Conservation (phyloP, 805 yeast genomes). For the Vanderwaltozyma polyspora region DNA sequence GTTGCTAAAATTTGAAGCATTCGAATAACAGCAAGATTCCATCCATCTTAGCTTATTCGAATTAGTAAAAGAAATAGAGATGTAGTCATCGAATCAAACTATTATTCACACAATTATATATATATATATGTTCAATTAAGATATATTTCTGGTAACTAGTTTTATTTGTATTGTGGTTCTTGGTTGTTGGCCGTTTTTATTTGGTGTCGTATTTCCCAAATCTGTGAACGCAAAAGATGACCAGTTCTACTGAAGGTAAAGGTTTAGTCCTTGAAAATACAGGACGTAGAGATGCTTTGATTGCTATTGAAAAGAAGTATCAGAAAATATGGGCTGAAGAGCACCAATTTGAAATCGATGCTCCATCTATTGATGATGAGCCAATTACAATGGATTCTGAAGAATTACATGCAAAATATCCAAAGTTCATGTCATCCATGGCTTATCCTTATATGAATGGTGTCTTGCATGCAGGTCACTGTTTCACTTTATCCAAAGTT, state of each 20-base stretch:
- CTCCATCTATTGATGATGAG: constrained; percentile 65
- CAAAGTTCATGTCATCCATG: constrained; percentile 87
- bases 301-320: constrained; percentile 79
- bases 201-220: too few relatives aligned
- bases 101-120: too few relatives aligned
- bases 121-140: too few relatives aligned
- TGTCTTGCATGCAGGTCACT: constrained; percentile 94
- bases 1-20: too few relatives aligned
- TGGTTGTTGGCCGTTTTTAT: too few relatives aligned
- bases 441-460: constrained; percentile 99
- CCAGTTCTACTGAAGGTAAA: constrained; percentile 22
- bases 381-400: constrained; percentile 46
- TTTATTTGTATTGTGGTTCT: too few relatives aligned
- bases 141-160: too few relatives aligned
- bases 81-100: too few relatives aligned
- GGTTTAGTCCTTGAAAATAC: constrained; percentile 46
- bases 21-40: too few relatives aligned
- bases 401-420: constrained; percentile 65
- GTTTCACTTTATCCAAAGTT: constrained; percentile 86
- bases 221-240: constrained; percentile 13
- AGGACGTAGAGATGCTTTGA: constrained; percentile 86
- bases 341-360: constrained; percentile 75
- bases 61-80: too few relatives aligned
- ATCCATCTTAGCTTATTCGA: too few relatives aligned
- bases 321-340: constrained; percentile 83